Evolutionary conservation across 306 rosid genomes (phyloP), one percentile per base, ranked within the genome.

Genomic region (Coriaria nepalensis): DNA sequence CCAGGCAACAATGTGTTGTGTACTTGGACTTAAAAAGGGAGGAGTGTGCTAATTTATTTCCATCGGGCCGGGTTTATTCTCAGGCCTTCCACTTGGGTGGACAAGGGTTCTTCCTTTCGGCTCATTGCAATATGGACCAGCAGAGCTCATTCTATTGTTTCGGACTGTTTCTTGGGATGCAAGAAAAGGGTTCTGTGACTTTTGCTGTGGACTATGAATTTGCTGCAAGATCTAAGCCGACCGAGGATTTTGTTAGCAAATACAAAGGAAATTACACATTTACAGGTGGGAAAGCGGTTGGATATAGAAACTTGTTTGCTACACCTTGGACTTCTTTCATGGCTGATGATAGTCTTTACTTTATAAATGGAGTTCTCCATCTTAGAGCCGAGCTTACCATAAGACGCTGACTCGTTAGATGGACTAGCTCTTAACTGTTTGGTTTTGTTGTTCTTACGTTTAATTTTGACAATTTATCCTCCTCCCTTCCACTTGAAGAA

Each of bases 71-170:
- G 47, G 87, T 92, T 14, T 92, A 92, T 76, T 92, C 98, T 20
- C 98, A 92, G 70, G 98, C 98, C 40, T 92, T 92, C 67, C 94
- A 92, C 68, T 68, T 92, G 75, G 98, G 98, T 2, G 98, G 96
- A 7, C 96, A 92, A 62, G 98, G 98, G 29, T 92, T 92, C 68
- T 92, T 92, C 58, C 82, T 92, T 2, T 92, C 98, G 10, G 96
- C 98, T 0, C 98, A 92, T 64, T 92, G 98, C 73, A 85, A 92
- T 78, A 85, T 92, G 98, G 96, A 92, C 69, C 98, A 92, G 65
- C 94, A 85, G 58, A 75, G 87, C 53, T 82, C 96, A 35, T 85
- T 82, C 75, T 94, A 85, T 44, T 92, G 98, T 69, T 92, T 92
- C 49, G 98, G 98, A 33, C 76, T 92, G 32, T 92, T 92, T 56